Evolutionary conservation across 192 early-diverging fungal genomes (phyloP).

Genomic region (Chytriomyces sp.): DNA sequence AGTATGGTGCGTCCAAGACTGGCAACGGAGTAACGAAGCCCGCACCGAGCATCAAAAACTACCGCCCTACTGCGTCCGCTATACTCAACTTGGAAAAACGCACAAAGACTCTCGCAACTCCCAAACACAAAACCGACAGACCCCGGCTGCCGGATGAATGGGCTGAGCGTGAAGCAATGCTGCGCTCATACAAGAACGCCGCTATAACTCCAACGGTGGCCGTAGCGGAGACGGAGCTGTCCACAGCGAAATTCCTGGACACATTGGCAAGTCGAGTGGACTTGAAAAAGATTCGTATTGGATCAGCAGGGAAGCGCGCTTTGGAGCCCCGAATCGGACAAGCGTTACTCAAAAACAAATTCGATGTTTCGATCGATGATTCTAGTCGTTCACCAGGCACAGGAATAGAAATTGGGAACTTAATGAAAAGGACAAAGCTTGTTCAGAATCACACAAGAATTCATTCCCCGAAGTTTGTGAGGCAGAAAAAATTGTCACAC

Average conservation of each 20-base stretch:
- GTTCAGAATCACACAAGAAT: too few relatives aligned
- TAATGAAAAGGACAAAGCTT: too few relatives aligned
- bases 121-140: too few relatives aligned
- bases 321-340: background rate
- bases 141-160: too few relatives aligned
- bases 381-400: too few relatives aligned
- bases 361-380: too few relatives aligned
- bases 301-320: slow-evolving; percentile 6
- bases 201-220: too few relatives aligned
- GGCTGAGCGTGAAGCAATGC: too few relatives aligned
- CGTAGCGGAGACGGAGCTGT: background rate
- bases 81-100: background rate
- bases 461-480: too few relatives aligned
- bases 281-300: slow-evolving; percentile 10
- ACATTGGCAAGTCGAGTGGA: background rate
- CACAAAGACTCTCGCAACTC: background rate
- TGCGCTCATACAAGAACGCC: too few relatives aligned
- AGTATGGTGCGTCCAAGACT: background rate
- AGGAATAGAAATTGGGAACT: too few relatives aligned
- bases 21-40: slow-evolving; percentile 16
- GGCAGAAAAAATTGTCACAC: background rate
- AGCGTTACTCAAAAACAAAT: background rate
- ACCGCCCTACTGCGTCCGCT: background rate
- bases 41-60: background rate
- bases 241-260: background rate